Percentiles rank a stretch among this genome's conserved stretches.
Evolutionary conservation across 768 basidiomycete genomes (phyloP).

Genomic region (Rhodotorula graminis): DNA sequence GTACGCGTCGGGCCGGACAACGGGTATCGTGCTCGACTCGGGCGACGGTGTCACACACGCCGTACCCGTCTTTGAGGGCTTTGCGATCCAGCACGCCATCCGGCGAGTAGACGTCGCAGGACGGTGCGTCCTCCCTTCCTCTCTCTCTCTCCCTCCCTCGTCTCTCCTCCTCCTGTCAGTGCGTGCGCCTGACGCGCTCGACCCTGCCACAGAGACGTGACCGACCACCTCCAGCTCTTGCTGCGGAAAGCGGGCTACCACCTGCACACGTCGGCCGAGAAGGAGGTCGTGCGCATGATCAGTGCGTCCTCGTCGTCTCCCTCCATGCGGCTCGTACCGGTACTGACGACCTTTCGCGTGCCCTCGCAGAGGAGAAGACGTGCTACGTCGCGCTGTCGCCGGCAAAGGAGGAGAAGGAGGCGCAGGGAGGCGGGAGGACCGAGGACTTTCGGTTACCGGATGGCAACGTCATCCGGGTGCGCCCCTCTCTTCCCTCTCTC

Average conservation of each 20-base stretch:
- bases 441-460: slow-evolving; percentile 94
- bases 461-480: slow-evolving; percentile 83
- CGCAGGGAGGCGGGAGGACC: slow-evolving; percentile 54
- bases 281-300: slow-evolving; percentile 91
- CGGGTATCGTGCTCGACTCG: slow-evolving; percentile 97
- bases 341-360: no score
- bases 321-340: no score
- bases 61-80: slow-evolving; percentile 97
- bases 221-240: slow-evolving; percentile 88
- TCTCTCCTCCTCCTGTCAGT: no score
- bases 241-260: slow-evolving; percentile 91
- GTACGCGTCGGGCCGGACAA: slow-evolving; percentile 96
- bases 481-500: slow-evolving; percentile 32
- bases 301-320: slow-evolving; percentile 48
- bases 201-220: slow-evolving; percentile 68
- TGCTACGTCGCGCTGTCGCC: slow-evolving; percentile 93
- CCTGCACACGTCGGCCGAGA: slow-evolving; percentile 92
- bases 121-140: slow-evolving; percentile 49
- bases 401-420: slow-evolving; percentile 90
- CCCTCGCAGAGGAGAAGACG: slow-evolving; percentile 68
- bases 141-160: neutral
- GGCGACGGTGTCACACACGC: slow-evolving; percentile 99
- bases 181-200: neutral
- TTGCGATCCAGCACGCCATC: slow-evolving; percentile 98
- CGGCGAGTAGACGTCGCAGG: slow-evolving; percentile 94